Conservation (phyloP, 352 stramenopile genomes). For the Phytophthora sojae region DNA sequence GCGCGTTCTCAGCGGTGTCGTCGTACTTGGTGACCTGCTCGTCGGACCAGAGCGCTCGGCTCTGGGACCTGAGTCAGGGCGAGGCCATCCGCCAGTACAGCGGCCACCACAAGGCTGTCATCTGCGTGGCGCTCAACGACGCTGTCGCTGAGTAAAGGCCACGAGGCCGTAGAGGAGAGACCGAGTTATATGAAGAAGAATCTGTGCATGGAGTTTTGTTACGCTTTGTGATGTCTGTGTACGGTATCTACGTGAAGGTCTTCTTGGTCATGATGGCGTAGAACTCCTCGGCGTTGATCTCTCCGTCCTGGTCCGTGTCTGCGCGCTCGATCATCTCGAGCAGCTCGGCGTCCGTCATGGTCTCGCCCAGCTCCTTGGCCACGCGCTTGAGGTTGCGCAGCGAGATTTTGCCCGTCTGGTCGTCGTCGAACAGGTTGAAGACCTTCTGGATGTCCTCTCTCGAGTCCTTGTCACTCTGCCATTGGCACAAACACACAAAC, state of each 20-base stretch:
- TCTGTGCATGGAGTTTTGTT: constrained; percentile 6
- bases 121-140: constrained; percentile 91
- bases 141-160: constrained; percentile 61
- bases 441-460: constrained; percentile 96
- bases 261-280: constrained; percentile 99
- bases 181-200: constrained; percentile 23
- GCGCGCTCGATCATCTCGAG: constrained; percentile 99
- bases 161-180: neutral
- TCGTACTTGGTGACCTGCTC: constrained; percentile 97
- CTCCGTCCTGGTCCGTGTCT: constrained; percentile 94
- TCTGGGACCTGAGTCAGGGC: constrained; percentile 96
- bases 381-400: constrained; percentile 98
- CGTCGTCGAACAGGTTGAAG: constrained; percentile 98
- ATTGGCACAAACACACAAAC: constrained; percentile 34
- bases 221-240: constrained; percentile 15
- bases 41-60: constrained; percentile 95
- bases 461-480: constrained; percentile 94
- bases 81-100: constrained; percentile 91
- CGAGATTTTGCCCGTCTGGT: constrained; percentile 97
- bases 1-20: constrained; percentile 97
- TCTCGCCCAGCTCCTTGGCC: constrained; percentile 98
- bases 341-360: constrained; percentile 99
- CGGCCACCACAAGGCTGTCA: constrained; percentile 91
- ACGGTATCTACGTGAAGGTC: constrained; percentile 73
- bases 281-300: constrained; percentile 98